phyloP scores from a whole-genome alignment of 257 asterid genomes.

The Petunia axillaris region DNA sequence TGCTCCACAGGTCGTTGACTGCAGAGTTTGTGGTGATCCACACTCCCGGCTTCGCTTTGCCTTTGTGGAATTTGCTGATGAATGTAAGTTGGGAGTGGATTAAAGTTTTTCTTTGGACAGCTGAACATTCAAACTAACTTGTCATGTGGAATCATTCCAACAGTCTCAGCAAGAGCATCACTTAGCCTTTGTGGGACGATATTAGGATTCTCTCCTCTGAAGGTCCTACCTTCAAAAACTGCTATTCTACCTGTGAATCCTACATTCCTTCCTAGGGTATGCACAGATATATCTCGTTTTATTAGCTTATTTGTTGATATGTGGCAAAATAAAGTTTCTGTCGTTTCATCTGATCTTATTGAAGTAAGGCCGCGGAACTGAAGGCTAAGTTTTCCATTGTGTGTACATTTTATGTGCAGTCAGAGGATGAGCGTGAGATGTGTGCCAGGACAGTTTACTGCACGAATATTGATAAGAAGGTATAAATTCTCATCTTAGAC shows the following conservation, averaged over 20 bases:
- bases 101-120: slow-evolving; percentile 12
- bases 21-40: slow-evolving; percentile 98
- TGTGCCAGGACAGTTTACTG: slow-evolving; percentile 97
- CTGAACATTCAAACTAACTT: slow-evolving; percentile 17
- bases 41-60: slow-evolving; percentile 99
- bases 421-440: slow-evolving; percentile 98
- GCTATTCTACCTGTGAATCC: slow-evolving; percentile 98
- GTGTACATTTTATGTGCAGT: slow-evolving; percentile 41
- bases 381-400: neutral
- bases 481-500: slow-evolving; percentile 23
- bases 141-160: slow-evolving; percentile 29
- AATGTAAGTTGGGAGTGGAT: slow-evolving; percentile 55
- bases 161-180: slow-evolving; percentile 82
- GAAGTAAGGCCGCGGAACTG: neutral
- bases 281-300: slow-evolving; percentile 24
- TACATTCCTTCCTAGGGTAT: slow-evolving; percentile 91
- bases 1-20: slow-evolving; percentile 82
- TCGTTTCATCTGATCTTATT: neutral
- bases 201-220: slow-evolving; percentile 77
- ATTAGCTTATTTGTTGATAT: slow-evolving; percentile 5
- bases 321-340: neutral
- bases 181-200: slow-evolving; percentile 71
- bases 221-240: slow-evolving; percentile 95
- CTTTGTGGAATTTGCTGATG: slow-evolving; percentile 91
- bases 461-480: slow-evolving; percentile 94